Evolutionary conservation across 495 filamentous ascomycete species (phyloP), one percentile per base, ranked within the genome.

Genomic region (Daldinia loculata): DNA sequence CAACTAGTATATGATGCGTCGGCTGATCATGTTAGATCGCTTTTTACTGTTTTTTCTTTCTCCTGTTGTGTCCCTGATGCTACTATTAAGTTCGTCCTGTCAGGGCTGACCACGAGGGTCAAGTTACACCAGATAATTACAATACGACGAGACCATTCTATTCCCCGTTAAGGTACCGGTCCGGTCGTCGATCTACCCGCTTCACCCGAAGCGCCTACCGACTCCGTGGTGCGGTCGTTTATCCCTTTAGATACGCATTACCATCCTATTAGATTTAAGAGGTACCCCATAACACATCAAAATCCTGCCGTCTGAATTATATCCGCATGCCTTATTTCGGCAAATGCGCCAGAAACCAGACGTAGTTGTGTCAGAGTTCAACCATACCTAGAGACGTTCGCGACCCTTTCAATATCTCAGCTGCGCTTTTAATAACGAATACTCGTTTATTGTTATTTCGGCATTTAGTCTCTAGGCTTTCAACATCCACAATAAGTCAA

Each of bases 1-100:
- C 32, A 56, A 26, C 43, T 41, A 39, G 14, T 41, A 14, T 39
- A 48, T 29, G 48, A 48, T 51, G 56, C 45, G 30, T 57, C 64
- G 39, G 43, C 57, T 38, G n/a, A 53, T 48, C 26, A 59, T 19
- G 26, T 61, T 57, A 24, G 14, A 41, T 61, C 45, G 32, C 34
- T 53, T 45, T 52, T 61, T 43, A 56, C 61, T 56, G 29, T 52
- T 50, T 52, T 56, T 19, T 56, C 32, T 36, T 29, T 29, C 27
- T 43, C 50, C 53, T 68, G 65, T 22, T n/a, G 65, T 72, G 38
- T 55, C 55, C 61, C 56, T 69, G 65, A 61, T 45, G 50, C 53
- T 61, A 69, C 61, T 66, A 36, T 59, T 45, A 50, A 60, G 51
- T 32, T 66, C 66, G 41, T 67, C 63, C 69, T 67, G 45, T 69